A percentile compares a stretch with the other conserved stretches of the same genome.
phyloP scores from a whole-genome alignment of 1,139 yeast species.

The Martiniozyma asiatica region DNA sequence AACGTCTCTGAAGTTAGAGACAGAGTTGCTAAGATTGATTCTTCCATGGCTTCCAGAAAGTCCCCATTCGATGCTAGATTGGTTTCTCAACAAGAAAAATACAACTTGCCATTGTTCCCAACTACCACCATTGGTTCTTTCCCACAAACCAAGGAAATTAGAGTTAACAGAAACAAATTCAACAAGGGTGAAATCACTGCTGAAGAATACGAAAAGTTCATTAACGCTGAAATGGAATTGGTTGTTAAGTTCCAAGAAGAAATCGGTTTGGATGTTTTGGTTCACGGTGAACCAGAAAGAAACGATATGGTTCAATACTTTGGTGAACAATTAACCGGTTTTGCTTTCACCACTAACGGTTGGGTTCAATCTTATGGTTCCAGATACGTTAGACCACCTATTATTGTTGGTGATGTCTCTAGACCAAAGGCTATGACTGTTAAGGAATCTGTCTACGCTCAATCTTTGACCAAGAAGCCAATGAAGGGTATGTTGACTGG shows the following conservation, averaged over 20 bases:
- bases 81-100: slow-evolving; percentile 72
- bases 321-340: slow-evolving; percentile 97
- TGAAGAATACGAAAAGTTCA: slow-evolving; percentile 91
- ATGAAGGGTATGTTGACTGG: slow-evolving; percentile 99
- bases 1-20: slow-evolving; percentile 84
- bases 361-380: slow-evolving; percentile 99
- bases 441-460: slow-evolving; percentile 98
- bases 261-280: slow-evolving; percentile 92
- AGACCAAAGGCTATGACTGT: slow-evolving; percentile 99
- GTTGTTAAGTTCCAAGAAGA: slow-evolving; percentile 99
- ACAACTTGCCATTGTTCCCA: slow-evolving; percentile 97
- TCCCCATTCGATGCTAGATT: slow-evolving; percentile 80
- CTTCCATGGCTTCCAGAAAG: slow-evolving; percentile 72
- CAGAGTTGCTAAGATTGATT: slow-evolving; percentile 75
- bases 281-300: slow-evolving; percentile 99
- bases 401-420: slow-evolving; percentile 96
- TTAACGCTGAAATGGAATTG: slow-evolving; percentile 88
- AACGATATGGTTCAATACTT: slow-evolving; percentile 99
- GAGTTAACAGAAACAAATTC: slow-evolving; percentile 96
- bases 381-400: slow-evolving; percentile 99
- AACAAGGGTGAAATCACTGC: slow-evolving; percentile 91
- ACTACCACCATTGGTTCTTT: slow-evolving; percentile 99
- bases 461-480: slow-evolving; percentile 88
- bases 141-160: slow-evolving; percentile 99
- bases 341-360: slow-evolving; percentile 96